These are phyloP conservation scores for Epichloe bromicola DNA, from an alignment of 2,329 filamentous ascomycete genomes.

Conservation along the genomic window DNA sequence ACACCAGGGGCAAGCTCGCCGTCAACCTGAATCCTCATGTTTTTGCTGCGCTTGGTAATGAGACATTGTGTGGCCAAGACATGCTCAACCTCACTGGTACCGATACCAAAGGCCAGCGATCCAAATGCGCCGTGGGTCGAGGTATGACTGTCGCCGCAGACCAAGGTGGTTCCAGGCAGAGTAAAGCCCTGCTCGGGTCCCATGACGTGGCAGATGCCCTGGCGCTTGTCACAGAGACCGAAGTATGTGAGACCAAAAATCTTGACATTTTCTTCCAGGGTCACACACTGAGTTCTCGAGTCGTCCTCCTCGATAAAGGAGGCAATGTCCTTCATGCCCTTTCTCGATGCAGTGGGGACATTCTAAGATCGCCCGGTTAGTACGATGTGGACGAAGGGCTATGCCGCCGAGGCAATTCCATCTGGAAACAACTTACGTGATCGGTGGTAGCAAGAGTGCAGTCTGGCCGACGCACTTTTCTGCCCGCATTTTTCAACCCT, in stretches of 20 bases:
- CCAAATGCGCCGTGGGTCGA: slow-evolving; percentile 97
- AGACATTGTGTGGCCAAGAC: slow-evolving; percentile 93
- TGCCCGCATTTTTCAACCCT: slow-evolving; percentile 76
- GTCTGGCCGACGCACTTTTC: slow-evolving; percentile 83
- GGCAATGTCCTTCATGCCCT: slow-evolving; percentile 84
- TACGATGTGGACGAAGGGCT: too few relatives aligned
- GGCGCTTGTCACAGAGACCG: slow-evolving; percentile 86
- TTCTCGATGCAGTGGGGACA: slow-evolving; percentile 80
- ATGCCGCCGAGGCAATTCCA: not conserved
- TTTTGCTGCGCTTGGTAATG: slow-evolving; percentile 90
- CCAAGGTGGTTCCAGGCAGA: slow-evolving; percentile 88
- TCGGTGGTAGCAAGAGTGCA: slow-evolving; percentile 95
- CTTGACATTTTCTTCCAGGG: slow-evolving; percentile 93
- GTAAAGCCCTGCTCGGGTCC: slow-evolving; percentile 98
- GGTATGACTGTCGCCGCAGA: slow-evolving; percentile 96
- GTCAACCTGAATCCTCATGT: slow-evolving; percentile 95
- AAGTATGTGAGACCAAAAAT: slow-evolving; percentile 96
- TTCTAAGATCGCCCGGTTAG: slow-evolving; percentile 44
- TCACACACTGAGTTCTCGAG: slow-evolving; percentile 85
- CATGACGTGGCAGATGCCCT: slow-evolving; percentile 97
- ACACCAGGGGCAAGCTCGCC: slow-evolving; percentile 83
- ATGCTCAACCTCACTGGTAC: slow-evolving; percentile 96
- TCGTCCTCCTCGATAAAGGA: slow-evolving; percentile 93
- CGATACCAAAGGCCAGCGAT: slow-evolving; percentile 88
- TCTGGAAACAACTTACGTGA: slow-evolving; percentile 52